These are phyloP conservation scores for Aspergillus carlsbadensis DNA, from an alignment of 495 filamentous ascomycete genomes.

Conservation along the genomic window DNA sequence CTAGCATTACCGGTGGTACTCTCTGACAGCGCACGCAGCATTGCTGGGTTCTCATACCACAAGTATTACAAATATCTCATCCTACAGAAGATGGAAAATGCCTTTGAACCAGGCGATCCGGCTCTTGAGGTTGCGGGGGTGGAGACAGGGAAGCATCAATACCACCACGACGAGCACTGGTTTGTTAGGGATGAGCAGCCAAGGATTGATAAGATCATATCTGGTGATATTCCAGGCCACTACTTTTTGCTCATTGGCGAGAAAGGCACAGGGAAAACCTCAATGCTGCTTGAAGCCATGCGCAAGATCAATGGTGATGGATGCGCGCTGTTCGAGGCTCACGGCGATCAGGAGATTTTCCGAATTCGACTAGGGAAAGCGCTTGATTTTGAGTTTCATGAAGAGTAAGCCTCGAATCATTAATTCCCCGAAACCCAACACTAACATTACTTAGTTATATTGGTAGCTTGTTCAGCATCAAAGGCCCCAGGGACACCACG, in stretches of 20 bases:
- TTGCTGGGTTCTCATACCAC: constrained; percentile 84
- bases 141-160: constrained; percentile 52
- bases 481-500: constrained; percentile 86
- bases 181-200: constrained; percentile 75
- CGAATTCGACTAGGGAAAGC: constrained; percentile 88
- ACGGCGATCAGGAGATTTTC: constrained; percentile 93
- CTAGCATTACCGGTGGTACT: background rate
- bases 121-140: constrained; percentile 85
- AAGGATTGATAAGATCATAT: constrained; percentile 74
- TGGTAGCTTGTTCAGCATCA: constrained; percentile 89
- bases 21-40: constrained; percentile 36
- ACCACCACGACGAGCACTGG: constrained; percentile 70
- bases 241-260: constrained; percentile 95
- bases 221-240: constrained; percentile 66
- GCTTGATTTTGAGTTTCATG: constrained; percentile 88
- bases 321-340: constrained; percentile 91
- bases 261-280: constrained; percentile 93
- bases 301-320: constrained; percentile 82
- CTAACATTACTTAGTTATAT: constrained; percentile 66
- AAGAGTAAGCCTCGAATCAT: constrained; percentile 39
- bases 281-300: constrained; percentile 95
- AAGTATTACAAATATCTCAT: constrained; percentile 85
- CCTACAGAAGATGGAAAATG: constrained; percentile 84
- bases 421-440: background rate
- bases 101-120: constrained; percentile 91